Base-by-base conservation (phyloP, 306 rosid genomes). In the Prunus mira region DNA sequence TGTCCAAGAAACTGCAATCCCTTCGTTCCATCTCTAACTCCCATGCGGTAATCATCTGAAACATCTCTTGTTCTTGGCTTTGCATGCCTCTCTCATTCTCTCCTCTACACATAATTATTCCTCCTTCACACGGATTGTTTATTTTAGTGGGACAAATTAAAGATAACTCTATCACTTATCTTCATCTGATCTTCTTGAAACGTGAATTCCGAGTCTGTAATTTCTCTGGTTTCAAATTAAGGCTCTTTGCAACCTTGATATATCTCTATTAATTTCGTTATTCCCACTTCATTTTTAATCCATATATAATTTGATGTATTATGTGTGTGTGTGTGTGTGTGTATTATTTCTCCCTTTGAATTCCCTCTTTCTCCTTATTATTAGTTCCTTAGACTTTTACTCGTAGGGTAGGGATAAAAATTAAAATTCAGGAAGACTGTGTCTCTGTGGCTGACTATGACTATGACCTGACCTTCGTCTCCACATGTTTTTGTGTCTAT, bases 1-100 rank as follows among this genome's bases (percentile, higher is more conserved):
- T 82, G 74, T 62, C 80, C 72, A 82, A 82, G 79, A 87, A 86
- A 75, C 77, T 89, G 66, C 90, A 86, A 65, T 66, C 85, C 34
- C 94, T 87, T 84, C 87, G 83, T 65, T 86, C 91, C 72, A 74
- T 85, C 84, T 85, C 86, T 30, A 60, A 74, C 79, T 87, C 88
- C 2, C 80, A 67, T 55, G 75, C 80, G 82, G 94, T 89, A 71
- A 9, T 25, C 18, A 19, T 52, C 57, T 15, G 14, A 14, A 10
- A 12, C 54, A 12, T 49, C 14, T 52, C 43, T 38, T 38, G 43
- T 38, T 38, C 43, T 38, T 38, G 43, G 43, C 43, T 38, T 38
- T 38, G 43, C 43, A 38, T 38, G 43, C 43, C 43, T 38, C 9
- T 38, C 9, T 38, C 9, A 7, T 38, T 38, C 9, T 38, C 43